Evolutionary conservation across 805 yeast species (phyloP).

Genomic region (Sugiyamaella marilandica): DNA sequence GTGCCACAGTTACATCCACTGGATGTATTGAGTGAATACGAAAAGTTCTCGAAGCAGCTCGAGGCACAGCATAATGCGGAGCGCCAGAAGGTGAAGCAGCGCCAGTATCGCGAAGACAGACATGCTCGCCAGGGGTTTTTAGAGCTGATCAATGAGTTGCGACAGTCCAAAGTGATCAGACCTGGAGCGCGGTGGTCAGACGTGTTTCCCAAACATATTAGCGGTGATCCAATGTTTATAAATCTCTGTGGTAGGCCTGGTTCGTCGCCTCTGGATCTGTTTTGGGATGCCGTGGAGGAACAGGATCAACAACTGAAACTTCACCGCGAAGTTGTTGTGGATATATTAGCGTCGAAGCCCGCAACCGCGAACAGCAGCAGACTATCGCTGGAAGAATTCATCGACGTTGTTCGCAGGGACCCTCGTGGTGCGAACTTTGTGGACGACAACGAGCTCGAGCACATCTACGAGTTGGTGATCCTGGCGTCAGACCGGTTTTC

Average conservation of each 20-base stretch:
- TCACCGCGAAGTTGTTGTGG: slow-evolving; percentile 56
- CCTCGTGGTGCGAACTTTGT: slow-evolving; percentile 2
- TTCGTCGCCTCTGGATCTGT: slow-evolving; percentile 70
- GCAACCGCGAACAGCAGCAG: slow-evolving; percentile 25
- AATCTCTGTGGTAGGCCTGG: slow-evolving; percentile 71
- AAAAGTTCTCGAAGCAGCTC: slow-evolving; percentile 33
- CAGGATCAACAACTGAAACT: slow-evolving; percentile 52
- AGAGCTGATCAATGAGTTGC: slow-evolving; percentile 39
- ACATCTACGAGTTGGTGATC: slow-evolving; percentile 5
- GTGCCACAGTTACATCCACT: slow-evolving; percentile 41
- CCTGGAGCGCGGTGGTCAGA: slow-evolving; percentile 60
- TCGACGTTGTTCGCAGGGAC: slow-evolving; percentile 21
- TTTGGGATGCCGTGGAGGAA: slow-evolving; percentile 67
- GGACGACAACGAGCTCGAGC: slow-evolving; percentile 1
- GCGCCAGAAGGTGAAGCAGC: slow-evolving; percentile 28
- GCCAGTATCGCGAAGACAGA: slow-evolving; percentile 54
- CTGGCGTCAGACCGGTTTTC: slow-evolving; percentile 22
- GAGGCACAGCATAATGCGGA: slow-evolving; percentile 29
- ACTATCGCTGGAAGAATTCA: slow-evolving; percentile 22
- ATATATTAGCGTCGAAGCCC: slow-evolving; percentile 38
- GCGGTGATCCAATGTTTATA: slow-evolving; percentile 52
- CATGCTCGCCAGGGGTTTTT: slow-evolving; percentile 60
- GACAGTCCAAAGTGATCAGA: slow-evolving; percentile 33
- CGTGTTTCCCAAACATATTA: slow-evolving; percentile 42
- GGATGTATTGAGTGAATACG: slow-evolving; percentile 57